Base-by-base conservation (phyloP, 1,139 yeast species). In the Pneumocystis oryctolagi region DNA sequence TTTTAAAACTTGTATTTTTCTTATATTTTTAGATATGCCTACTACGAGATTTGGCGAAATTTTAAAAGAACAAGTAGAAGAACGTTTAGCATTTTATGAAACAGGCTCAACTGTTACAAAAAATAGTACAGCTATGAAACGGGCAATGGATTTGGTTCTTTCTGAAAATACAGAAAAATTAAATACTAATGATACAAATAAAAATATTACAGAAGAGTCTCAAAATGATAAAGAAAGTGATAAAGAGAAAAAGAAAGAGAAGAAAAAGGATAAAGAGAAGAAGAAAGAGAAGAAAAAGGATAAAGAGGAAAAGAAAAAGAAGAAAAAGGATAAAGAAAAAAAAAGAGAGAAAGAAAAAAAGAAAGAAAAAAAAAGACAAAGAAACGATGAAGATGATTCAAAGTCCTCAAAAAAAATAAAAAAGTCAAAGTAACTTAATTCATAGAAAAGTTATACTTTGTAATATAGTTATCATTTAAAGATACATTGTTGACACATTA, bases 81-180 rank as follows among this genome's bases (percentile, higher is more conserved):
- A 94, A 77, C 88, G 98, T 79, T 82, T 92, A 72, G 87, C 84
- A 77, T 92, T 92, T 74, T 94, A 89, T 80, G 96, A 89, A 74
- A 86, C 96, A 65, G 98, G 98, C 73, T 86, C 87, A 71, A 84
- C 97, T 64, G 96, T 98, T 73, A 87, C 90, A 84, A 92, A 92
- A 82, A 92, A 92, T 75, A 78, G 92, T 59, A 95, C 89, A 70
- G 98, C 98, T 69, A 87, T 92, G 78, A 82, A 85, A 74, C 88
- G 86, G 76, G 97, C 97, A 67, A 81, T 89, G 77, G 84, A 86
- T 66, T 80, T 87, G 72, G 76, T 76, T 6, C 72, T 76, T n/a
- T 72, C 73, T 60, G 77, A 73, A 64, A 79, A 74, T 63, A 69
- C 74, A 75, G 77, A 66, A 73, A 70, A 65, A 76, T 74, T 73